A percentile compares a stretch with the other conserved stretches of the same genome.
Evolutionary conservation across 768 basidiomycete species (phyloP).

Genomic region (Suillus weaverae): DNA sequence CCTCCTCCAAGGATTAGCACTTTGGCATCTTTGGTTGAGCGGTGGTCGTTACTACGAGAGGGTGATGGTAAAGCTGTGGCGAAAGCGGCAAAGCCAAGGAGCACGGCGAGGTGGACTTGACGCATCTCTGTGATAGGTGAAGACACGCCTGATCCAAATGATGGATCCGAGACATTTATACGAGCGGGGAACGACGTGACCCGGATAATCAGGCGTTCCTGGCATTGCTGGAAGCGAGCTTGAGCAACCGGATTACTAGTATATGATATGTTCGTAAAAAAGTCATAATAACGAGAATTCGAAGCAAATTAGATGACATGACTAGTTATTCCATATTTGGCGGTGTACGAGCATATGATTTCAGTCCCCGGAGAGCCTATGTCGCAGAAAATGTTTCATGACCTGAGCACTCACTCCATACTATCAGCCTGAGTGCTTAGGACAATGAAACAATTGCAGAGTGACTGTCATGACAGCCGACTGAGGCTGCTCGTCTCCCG

Average conservation of each 20-base stretch:
- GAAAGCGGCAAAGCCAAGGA: not conserved
- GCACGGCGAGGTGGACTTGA: not conserved
- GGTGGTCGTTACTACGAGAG: not conserved
- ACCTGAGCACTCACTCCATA: too few relatives aligned
- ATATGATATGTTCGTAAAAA: not conserved
- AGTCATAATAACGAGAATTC: not conserved
- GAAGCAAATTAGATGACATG: too few relatives aligned
- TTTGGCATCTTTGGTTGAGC: slow-evolving; percentile 21
- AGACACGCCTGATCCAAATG: not conserved
- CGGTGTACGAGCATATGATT: too few relatives aligned
- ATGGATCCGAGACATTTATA: not conserved
- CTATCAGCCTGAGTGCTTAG: too few relatives aligned
- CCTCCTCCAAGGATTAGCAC: slow-evolving; percentile 69
- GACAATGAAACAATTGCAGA: too few relatives aligned
- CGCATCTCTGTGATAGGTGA: not conserved
- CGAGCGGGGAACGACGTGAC: not conserved
- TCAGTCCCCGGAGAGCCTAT: too few relatives aligned
- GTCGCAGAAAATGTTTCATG: too few relatives aligned
- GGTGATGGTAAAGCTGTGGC: not conserved
- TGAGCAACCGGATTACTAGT: not conserved
- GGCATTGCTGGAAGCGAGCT: not conserved
- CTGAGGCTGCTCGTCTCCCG: too few relatives aligned
- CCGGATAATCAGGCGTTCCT: not conserved
- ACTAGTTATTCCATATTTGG: too few relatives aligned
- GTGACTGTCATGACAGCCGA: too few relatives aligned